These are phyloP conservation scores for Mitragyna speciosa DNA, from an alignment of 257 asterid species.

Conservation along the genomic window DNA sequence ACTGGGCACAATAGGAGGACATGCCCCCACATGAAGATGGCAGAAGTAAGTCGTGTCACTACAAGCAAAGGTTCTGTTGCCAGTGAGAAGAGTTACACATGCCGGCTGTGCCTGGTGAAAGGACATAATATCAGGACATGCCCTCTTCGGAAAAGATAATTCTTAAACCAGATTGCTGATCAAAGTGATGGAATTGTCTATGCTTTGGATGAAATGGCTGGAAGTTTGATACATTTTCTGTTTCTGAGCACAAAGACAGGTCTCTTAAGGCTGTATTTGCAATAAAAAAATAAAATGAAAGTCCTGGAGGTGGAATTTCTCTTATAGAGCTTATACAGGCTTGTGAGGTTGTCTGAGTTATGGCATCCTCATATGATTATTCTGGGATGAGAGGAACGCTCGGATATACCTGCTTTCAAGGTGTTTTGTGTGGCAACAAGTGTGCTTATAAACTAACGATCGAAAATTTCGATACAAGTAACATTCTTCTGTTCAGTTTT, in stretches of 20 bases:
- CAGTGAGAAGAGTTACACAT: constrained; percentile 29
- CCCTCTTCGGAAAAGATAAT: constrained; percentile 32
- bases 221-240: not conserved
- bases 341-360: not conserved
- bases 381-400: not conserved
- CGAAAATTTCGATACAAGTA: not conserved
- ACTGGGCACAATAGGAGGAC: constrained; percentile 73
- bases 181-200: not conserved
- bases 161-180: constrained; percentile 3
- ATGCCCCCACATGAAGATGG: constrained; percentile 47
- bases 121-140: constrained; percentile 70
- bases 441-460: not conserved
- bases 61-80: constrained; percentile 18
- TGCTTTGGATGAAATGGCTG: not conserved
- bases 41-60: constrained; percentile 22
- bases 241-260: not conserved
- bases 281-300: not conserved
- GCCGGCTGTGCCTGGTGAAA: constrained; percentile 45
- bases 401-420: not conserved
- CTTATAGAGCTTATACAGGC: not conserved
- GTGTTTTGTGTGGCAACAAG: not conserved
- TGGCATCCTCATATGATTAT: not conserved
- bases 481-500: not conserved
- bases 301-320: not conserved
- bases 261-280: not conserved